A percentile compares a stretch with the other conserved stretches of the same genome.
phyloP scores from a whole-genome alignment of 1,284 basidiomycete species.

The Ustilago xerochloae region DNA sequence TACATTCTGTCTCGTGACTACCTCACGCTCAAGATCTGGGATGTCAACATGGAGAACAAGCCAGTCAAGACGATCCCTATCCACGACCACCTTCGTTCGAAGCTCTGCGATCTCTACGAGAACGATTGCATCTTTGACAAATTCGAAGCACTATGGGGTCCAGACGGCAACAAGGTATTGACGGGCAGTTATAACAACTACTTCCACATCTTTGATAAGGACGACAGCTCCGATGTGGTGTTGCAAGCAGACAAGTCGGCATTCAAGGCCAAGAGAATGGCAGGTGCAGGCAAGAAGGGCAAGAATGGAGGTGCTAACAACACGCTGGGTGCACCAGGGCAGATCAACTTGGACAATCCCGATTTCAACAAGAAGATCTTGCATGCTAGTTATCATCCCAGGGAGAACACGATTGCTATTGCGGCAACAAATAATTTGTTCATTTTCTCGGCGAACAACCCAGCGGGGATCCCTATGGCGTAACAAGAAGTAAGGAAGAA shows the following conservation, averaged over 20 bases:
- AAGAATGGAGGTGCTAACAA: constrained; percentile 72
- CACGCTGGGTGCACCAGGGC: constrained; percentile 75
- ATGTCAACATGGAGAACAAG: constrained; percentile 97
- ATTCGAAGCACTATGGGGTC: constrained; percentile 74
- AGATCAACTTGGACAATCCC: constrained; percentile 65
- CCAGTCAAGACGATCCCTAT: constrained; percentile 98
- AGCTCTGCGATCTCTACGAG: constrained; percentile 98
- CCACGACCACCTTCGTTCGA: constrained; percentile 95
- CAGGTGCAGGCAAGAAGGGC: constrained; percentile 78
- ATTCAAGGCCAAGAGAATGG: constrained; percentile 94
- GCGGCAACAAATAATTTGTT: constrained; percentile 71
- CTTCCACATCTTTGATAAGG: constrained; percentile 98
- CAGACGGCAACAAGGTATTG: constrained; percentile 62
- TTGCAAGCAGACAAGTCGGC: constrained; percentile 99
- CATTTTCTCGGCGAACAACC: constrained; percentile 72
- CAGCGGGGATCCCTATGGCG: constrained; percentile 50
- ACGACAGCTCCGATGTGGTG: constrained; percentile 88
- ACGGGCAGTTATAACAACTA: constrained; percentile 99
- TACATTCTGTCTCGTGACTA: constrained; percentile 98
- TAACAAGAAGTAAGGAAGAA: neutral
- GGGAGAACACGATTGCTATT: constrained; percentile 87
- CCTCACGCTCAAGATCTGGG: constrained; percentile 98
- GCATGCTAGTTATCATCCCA: constrained; percentile 88
- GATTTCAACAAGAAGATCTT: constrained; percentile 97
- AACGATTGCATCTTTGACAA: constrained; percentile 99